These are phyloP conservation scores for Silene noctiflora DNA, from an alignment of 179 eudicot species.

Conservation along the genomic window DNA sequence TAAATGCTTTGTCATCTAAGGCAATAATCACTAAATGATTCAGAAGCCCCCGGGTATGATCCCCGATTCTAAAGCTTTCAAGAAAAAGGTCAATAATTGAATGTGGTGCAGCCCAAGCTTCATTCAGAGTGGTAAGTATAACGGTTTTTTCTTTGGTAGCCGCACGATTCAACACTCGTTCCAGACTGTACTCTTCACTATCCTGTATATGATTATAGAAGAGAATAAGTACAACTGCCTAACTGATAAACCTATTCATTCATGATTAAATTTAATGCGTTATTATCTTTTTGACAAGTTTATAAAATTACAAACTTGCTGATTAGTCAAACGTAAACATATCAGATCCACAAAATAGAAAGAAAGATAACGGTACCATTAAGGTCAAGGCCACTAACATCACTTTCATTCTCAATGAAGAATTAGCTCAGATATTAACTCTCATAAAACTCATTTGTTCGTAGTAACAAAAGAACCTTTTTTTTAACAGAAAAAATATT, in stretches of 20 bases:
- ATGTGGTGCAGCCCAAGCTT: conserved; percentile 76
- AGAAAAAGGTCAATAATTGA: conserved; percentile 68
- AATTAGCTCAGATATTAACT: background rate
- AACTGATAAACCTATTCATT: background rate
- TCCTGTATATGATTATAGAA: conserved; percentile 29
- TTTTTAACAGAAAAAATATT: background rate
- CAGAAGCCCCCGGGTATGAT: conserved; percentile 50
- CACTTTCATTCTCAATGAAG: background rate
- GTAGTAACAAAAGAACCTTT: background rate
- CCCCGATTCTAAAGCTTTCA: conserved; percentile 69
- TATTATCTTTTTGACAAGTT: background rate
- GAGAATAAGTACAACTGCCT: background rate
- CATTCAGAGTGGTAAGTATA: conserved; percentile 65
- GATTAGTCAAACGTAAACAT: background rate
- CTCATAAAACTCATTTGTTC: background rate
- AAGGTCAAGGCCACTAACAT: background rate
- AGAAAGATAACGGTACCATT: background rate
- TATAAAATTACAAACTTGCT: background rate
- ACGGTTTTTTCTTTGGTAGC: conserved; percentile 65
- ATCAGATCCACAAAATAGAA: background rate
- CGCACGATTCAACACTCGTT: conserved; percentile 57
- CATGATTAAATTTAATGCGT: no score
- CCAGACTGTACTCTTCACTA: conserved; percentile 48
- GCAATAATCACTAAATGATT: conserved; percentile 71
- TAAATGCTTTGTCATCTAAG: conserved; percentile 63